Evolutionary conservation across 495 filamentous ascomycete genomes (phyloP).

Genomic region (Platismatia glauca): DNA sequence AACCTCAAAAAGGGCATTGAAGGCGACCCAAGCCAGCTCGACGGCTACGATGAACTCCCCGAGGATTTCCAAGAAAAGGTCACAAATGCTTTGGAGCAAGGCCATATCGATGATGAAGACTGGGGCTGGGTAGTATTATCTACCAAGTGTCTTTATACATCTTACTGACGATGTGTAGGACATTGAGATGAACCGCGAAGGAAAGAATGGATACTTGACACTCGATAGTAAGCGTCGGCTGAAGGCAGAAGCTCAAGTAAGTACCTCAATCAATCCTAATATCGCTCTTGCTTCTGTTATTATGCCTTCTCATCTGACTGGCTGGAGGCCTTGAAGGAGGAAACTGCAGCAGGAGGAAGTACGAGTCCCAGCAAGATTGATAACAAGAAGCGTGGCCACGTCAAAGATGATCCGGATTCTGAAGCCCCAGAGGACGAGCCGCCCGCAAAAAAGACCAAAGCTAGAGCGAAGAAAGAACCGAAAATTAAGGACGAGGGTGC

Average conservation of each 20-base stretch:
- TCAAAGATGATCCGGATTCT: constrained; percentile 29
- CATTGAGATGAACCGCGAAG: constrained; percentile 56
- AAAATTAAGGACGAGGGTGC: not conserved
- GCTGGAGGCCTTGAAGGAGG: constrained; percentile 25
- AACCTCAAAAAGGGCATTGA: constrained; percentile 44
- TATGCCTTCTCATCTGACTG: not conserved
- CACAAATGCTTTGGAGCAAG: constrained; percentile 50
- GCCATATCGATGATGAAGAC: constrained; percentile 67
- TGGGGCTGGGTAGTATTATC: constrained; percentile 57
- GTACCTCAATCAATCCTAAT: not conserved
- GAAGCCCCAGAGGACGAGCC: constrained; percentile 24
- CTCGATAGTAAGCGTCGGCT: constrained; percentile 39
- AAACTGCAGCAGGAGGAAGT: constrained; percentile 24
- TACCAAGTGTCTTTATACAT: not conserved
- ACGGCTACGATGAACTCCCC: constrained; percentile 66
- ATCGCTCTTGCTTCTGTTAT: not conserved
- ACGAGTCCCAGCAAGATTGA: constrained; percentile 24
- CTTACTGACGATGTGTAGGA: constrained; percentile 43
- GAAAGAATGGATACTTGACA: constrained; percentile 50
- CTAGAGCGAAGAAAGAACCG: constrained; percentile 14
- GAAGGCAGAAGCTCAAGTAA: constrained; percentile 25
- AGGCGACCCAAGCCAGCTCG: constrained; percentile 39
- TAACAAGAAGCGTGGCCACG: constrained; percentile 37
- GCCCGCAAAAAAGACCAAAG: constrained; percentile 27
- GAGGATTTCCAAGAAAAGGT: constrained; percentile 56